Evolutionary conservation across 345 rosid species (phyloP), one percentile per base, ranked within the genome.

Genomic region (Eucalyptus polybractea): DNA sequence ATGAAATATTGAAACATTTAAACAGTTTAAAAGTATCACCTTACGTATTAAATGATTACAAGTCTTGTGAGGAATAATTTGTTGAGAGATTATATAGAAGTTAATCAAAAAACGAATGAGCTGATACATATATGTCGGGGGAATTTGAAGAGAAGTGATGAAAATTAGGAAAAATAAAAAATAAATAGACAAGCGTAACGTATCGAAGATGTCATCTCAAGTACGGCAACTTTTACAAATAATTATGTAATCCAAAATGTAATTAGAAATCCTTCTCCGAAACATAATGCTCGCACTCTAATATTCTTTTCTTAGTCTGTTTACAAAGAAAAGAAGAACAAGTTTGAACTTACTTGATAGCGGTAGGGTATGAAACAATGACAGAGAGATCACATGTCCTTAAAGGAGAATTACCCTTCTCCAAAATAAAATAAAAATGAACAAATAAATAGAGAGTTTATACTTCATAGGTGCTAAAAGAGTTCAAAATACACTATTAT

Each of bases 171-270:
- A 65, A 50, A 6, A 37, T 4, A 1, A 10, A 27, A 0, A 37
- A 7, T 0, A 10, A 27, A 0, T 3, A 8, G 76, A 7, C 10
- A 65, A 65, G 10, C 76, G 5, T n/a, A n/a, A 14, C 6, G 3
- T n/a, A 65, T 65, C 2, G 33, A 65, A 65, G 37, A 65, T n/a
- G 19, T n/a, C 33, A 16, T 65, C 6, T 65, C 37, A 65, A 65
- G n/a, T n/a, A 15, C 0, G 10, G 3, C 10, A 14, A 65, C 8
- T 15, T 65, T 65, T 15, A 15, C 10, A 65, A 2, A 65, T 65
- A 65, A 65, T 7, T 65, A 65, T 7, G 10, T 65, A 65, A 65
- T 65, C 76, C 21, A 65, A n/a, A 65, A n/a, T 65, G 3, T 33
- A 65, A n/a, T 65, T n/a, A 15, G 19, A 15, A 65, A n/a, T 65